Evolutionary conservation across 2,329 filamentous ascomycete genomes (phyloP).

Genomic region (Sporothrix pseudoabietina): DNA sequence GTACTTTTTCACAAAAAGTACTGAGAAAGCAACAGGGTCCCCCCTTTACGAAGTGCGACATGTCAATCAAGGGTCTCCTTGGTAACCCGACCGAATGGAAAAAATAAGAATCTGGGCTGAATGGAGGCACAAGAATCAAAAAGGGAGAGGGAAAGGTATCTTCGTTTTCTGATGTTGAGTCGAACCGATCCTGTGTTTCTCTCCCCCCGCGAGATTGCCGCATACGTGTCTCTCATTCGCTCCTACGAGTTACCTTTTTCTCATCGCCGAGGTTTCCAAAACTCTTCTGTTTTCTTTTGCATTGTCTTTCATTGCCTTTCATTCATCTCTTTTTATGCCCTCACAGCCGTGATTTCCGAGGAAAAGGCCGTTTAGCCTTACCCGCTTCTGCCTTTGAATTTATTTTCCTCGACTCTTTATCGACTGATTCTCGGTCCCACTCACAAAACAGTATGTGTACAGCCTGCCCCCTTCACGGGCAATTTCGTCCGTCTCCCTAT

Average conservation of each 20-base stretch:
- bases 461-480: not conserved
- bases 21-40: conserved; percentile 16
- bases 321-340: not conserved
- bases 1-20: not conserved
- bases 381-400: not conserved
- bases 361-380: not conserved
- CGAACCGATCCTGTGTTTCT: not conserved
- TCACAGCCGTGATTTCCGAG: not conserved
- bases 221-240: not conserved
- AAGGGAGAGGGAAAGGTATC: not conserved
- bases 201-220: not conserved
- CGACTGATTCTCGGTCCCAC: not conserved
- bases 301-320: not conserved
- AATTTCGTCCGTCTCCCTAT: not conserved
- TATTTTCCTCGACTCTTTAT: not conserved
- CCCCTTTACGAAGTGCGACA: not conserved
- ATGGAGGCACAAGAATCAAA: not conserved
- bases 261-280: not conserved
- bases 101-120: not conserved
- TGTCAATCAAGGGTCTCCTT: conserved; percentile 16
- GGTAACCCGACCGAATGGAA: not conserved
- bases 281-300: not conserved
- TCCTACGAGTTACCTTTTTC: not conserved
- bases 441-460: not conserved
- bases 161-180: not conserved